Conservation (phyloP, 75 land plant genomes). For the Picea sitchensis region DNA sequence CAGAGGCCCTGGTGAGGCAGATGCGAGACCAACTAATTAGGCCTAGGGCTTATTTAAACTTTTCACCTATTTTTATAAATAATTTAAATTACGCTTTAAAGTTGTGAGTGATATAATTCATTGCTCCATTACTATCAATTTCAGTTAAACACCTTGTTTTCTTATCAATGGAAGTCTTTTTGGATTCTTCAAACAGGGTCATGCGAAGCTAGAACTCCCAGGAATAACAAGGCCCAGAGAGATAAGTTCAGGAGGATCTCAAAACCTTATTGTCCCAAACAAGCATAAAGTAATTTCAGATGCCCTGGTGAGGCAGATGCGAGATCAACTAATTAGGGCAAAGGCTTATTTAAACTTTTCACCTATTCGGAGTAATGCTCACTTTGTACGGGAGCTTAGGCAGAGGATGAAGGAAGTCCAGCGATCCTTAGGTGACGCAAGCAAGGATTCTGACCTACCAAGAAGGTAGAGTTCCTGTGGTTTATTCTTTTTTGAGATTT, state of each 20-base stretch:
- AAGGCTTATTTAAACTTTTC: constrained; percentile 70
- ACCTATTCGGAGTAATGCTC: constrained; percentile 52
- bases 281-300: constrained; percentile 26
- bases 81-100: neutral
- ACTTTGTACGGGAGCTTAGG: constrained; percentile 66
- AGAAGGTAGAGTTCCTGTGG: constrained; percentile 36
- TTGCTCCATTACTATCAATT: neutral
- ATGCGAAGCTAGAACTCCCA: constrained; percentile 18
- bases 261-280: constrained; percentile 5
- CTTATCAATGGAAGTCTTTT: neutral
- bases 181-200: constrained; percentile 1
- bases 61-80: constrained; percentile 13
- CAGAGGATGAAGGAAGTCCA: constrained; percentile 64
- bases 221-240: constrained; percentile 25
- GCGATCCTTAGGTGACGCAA: constrained; percentile 68
- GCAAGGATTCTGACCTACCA: constrained; percentile 72
- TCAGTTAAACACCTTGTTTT: neutral
- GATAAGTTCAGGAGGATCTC: constrained; percentile 10
- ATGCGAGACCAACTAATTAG: constrained; percentile 90
- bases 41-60: constrained; percentile 71
- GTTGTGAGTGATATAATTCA: neutral
- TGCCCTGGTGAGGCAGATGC: constrained; percentile 67
- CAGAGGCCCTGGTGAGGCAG: constrained; percentile 65
- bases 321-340: constrained; percentile 89
- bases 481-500: neutral